A percentile compares a stretch with the other conserved stretches of the same genome.
These are phyloP conservation scores for Didymella exigua DNA, from an alignment of 2,329 filamentous ascomycete species.

Conservation along the genomic window DNA sequence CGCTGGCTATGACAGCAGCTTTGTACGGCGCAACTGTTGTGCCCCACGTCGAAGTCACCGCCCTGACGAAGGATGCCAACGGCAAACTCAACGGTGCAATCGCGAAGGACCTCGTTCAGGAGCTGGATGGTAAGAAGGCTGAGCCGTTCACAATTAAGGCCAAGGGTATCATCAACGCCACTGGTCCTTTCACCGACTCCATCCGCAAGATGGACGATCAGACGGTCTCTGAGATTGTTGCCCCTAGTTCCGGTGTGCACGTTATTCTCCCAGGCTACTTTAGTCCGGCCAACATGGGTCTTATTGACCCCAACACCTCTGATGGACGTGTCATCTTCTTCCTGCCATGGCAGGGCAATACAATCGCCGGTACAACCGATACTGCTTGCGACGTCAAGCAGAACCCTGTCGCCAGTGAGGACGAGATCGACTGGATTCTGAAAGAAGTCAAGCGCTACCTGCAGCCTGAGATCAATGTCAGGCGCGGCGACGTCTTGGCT, in stretches of 20 bases:
- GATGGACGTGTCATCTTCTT: conserved; percentile 93
- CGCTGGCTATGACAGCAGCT: conserved; percentile 85
- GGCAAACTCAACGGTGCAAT: conserved; percentile 76
- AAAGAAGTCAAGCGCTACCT: conserved; percentile 82
- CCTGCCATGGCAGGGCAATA: conserved; percentile 91
- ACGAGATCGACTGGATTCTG: conserved; percentile 87
- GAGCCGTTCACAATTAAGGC: conserved; percentile 74
- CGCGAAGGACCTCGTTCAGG: conserved; percentile 72
- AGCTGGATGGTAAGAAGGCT: conserved; percentile 65
- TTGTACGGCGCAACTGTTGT: conserved; percentile 82
- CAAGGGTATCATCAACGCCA: conserved; percentile 85
- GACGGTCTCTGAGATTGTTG: conserved; percentile 75
- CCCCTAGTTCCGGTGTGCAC: conserved; percentile 84
- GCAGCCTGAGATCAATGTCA: conserved; percentile 81
- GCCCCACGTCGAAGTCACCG: conserved; percentile 82
- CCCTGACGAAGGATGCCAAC: conserved; percentile 73
- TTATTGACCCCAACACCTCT: conserved; percentile 84
- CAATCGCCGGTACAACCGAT: conserved; percentile 87
- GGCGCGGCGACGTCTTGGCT: conserved; percentile 84
- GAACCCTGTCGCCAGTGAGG: conserved; percentile 78
- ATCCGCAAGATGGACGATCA: conserved; percentile 85
- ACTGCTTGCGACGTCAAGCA: conserved; percentile 73
- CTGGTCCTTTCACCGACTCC: conserved; percentile 83
- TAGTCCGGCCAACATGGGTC: conserved; percentile 82
- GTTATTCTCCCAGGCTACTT: conserved; percentile 87